A percentile compares a stretch with the other conserved stretches of the same genome.
Evolutionary conservation across 352 stramenopile species (phyloP).

Genomic region (Pythium monospermum): DNA sequence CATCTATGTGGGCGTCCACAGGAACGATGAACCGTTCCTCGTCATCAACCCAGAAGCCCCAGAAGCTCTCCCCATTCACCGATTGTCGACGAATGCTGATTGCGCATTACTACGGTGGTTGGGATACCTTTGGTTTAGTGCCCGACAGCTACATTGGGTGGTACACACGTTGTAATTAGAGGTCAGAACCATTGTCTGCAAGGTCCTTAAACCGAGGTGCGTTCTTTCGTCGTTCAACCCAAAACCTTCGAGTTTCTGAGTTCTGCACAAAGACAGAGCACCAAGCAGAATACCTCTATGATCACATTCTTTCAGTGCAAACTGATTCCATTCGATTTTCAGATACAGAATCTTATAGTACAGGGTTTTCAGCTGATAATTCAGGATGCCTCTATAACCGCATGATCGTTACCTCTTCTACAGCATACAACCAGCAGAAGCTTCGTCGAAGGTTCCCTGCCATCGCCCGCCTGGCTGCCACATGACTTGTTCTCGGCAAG

Average conservation of each 20-base stretch:
- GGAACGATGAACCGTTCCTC: too few species aligned
- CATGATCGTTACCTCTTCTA: background rate
- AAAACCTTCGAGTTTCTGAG: slow-evolving; percentile 18
- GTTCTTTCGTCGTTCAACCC: background rate
- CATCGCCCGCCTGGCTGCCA: slow-evolving; percentile 13
- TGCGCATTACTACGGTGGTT: slow-evolving; percentile 14
- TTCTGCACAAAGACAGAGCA: slow-evolving; percentile 1
- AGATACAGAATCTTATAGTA: too few species aligned
- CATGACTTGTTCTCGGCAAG: slow-evolving; percentile 20
- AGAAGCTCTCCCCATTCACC: too few species aligned
- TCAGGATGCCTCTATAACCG: background rate
- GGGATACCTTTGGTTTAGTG: slow-evolving; percentile 5
- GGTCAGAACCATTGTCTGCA: background rate
- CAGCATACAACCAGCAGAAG: slow-evolving; percentile 19
- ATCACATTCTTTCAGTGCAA: too few species aligned
- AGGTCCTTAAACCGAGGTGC: slow-evolving; percentile 4
- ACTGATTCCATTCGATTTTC: too few species aligned
- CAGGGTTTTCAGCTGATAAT: too few species aligned
- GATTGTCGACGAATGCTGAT: slow-evolving; percentile 18
- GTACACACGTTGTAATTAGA: slow-evolving; percentile 5
- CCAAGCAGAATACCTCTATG: too few species aligned
- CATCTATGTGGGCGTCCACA: too few species aligned
- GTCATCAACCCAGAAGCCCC: too few species aligned
- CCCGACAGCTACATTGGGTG: too few species aligned
- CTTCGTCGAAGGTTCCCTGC: slow-evolving; percentile 18